Conservation (phyloP, 768 basidiomycete genomes). For the Tulasnella sp. region DNA sequence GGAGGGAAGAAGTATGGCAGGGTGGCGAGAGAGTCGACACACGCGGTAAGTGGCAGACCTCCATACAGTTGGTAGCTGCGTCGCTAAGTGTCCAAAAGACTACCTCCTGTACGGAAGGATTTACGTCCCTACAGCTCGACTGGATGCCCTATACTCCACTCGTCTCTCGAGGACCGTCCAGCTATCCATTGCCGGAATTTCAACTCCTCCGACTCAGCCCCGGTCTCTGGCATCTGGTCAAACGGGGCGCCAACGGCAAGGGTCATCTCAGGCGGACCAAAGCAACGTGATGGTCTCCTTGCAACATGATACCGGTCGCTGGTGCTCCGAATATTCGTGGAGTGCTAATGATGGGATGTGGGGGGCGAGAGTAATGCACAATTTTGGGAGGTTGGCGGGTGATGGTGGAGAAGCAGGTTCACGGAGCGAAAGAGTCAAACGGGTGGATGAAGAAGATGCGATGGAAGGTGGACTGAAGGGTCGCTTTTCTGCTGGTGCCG, state of each 20-base stretch:
- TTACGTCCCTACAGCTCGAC: conserved; percentile 80
- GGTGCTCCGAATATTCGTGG: conserved; percentile 92
- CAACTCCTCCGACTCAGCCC: conserved; percentile 44
- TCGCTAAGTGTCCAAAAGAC: conserved; percentile 48
- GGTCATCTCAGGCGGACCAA: conserved; percentile 34
- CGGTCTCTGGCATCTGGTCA: conserved; percentile 29
- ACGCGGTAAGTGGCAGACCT: conserved; percentile 52
- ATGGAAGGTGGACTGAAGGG: conserved; percentile 89
- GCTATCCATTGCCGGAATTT: conserved; percentile 79
- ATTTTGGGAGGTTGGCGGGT: conserved; percentile 71
- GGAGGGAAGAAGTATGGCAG: conserved; percentile 73
- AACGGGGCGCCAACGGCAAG: conserved; percentile 19
- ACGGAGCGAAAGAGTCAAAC: conserved; percentile 50
- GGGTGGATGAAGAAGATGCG: conserved; percentile 94
- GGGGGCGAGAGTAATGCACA: conserved; percentile 82
- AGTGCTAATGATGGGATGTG: conserved; percentile 94
- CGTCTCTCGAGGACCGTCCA: conserved; percentile 76
- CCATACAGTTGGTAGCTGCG: too few species aligned
- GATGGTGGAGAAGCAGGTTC: conserved; percentile 34
- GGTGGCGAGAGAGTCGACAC: conserved; percentile 74
- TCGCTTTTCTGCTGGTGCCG: conserved; percentile 86
- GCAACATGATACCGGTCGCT: conserved; percentile 89
- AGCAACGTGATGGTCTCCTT: conserved; percentile 67
- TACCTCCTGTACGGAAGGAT: conserved; percentile 91
- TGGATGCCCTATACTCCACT: conserved; percentile 87